Conservation (phyloP, 2,329 filamentous ascomycete species). For the Chaetomium strumarium region DNA sequence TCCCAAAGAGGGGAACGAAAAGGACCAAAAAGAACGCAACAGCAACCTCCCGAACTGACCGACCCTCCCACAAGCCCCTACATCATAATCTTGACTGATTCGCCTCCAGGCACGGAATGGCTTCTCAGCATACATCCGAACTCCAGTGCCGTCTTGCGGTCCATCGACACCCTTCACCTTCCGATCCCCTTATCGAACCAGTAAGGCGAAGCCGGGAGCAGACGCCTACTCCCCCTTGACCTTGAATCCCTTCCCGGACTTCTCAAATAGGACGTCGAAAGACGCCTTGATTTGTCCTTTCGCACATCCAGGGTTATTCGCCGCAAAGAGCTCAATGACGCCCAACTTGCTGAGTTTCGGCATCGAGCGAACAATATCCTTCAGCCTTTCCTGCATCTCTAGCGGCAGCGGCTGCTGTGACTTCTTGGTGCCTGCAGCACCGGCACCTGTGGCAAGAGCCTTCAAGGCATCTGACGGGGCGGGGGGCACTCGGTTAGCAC, state of each 20-base stretch:
- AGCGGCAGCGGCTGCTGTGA: slow-evolving; percentile 42
- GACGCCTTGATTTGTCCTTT: slow-evolving; percentile 68
- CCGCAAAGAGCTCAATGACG: slow-evolving; percentile 68
- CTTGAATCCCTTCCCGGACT: slow-evolving; percentile 58
- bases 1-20: no score
- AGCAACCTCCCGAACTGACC: no score
- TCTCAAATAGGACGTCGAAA: slow-evolving; percentile 57
- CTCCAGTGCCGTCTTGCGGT: no score
- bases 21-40: no score
- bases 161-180: background rate
- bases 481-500: slow-evolving; percentile 15
- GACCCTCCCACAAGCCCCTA: no score
- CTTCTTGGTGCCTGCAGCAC: slow-evolving; percentile 24
- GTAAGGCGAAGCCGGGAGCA: background rate
- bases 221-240: slow-evolving; percentile 30
- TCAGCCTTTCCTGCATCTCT: slow-evolving; percentile 61
- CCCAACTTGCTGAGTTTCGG: slow-evolving; percentile 61
- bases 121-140: no score
- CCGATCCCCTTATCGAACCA: no score
- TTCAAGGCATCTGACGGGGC: slow-evolving; percentile 22
- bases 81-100: no score
- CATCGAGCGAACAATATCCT: slow-evolving; percentile 57
- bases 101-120: no score
- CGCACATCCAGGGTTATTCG: slow-evolving; percentile 63
- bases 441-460: slow-evolving; percentile 11